Conservation (phyloP, 2,329 filamentous ascomycete species). For the Penicillium sp. region DNA sequence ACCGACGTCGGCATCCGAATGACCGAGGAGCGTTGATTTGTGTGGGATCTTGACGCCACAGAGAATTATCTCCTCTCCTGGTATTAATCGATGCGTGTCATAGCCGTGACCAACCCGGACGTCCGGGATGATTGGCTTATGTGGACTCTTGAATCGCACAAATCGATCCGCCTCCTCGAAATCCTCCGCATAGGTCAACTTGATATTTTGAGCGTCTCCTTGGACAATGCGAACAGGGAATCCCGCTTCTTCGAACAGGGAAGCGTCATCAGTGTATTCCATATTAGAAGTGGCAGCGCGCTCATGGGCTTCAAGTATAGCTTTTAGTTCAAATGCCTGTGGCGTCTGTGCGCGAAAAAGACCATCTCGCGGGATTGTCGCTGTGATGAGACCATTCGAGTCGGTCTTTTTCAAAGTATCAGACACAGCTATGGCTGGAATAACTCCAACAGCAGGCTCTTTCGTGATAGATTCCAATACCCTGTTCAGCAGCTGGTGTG, state of each 20-base stretch:
- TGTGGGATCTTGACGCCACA: conserved; percentile 12
- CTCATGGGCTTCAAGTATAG: conserved; percentile 6
- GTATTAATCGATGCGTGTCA: conserved; percentile 11
- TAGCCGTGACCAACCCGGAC: conserved; percentile 12
- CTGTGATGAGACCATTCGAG: conserved; percentile 7
- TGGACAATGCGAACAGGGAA: conserved; percentile 5
- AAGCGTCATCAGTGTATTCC: conserved; percentile 11
- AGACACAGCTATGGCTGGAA: conserved; percentile 8
- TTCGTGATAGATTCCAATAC: conserved; percentile 1
- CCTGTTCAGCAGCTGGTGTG: background rate
- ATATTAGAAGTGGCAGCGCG: background rate
- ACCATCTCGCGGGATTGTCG: conserved; percentile 6
- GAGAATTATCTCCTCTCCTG: conserved; percentile 8
- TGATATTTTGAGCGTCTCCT: conserved; percentile 8
- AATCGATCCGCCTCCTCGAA: conserved; percentile 7
- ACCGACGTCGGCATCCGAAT: conserved; percentile 14
- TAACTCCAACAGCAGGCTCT: conserved; percentile 7
- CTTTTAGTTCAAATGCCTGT: conserved; percentile 6
- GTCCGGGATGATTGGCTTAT: background rate
- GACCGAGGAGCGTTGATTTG: conserved; percentile 4
- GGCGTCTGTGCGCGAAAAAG: conserved; percentile 11
- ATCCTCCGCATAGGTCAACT: conserved; percentile 10
- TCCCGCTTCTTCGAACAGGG: conserved; percentile 6
- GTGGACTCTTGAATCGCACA: background rate
- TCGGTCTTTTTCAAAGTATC: conserved; percentile 10